Evolutionary conservation across 441 rosid species (phyloP).

Genomic region (Eutrema salsugineum): DNA sequence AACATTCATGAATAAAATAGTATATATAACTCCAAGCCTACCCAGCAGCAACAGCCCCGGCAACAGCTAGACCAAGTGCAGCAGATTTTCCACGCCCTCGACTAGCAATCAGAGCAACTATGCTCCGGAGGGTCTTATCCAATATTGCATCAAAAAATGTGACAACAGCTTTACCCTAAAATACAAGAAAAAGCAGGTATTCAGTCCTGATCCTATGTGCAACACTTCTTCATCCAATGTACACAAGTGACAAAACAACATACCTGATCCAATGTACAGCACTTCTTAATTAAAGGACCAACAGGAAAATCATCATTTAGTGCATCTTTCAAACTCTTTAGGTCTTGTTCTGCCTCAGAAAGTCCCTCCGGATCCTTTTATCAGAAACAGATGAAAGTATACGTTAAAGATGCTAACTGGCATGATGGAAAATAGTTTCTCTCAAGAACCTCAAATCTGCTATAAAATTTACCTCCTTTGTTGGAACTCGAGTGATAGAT

Average conservation of each 20-base stretch:
- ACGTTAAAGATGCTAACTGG: not conserved
- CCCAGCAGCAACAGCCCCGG: slow-evolving; percentile 98
- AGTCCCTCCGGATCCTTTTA: slow-evolving; percentile 82
- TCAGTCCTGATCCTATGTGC: slow-evolving; percentile 56
- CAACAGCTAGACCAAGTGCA: slow-evolving; percentile 89
- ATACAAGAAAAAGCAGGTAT: slow-evolving; percentile 5
- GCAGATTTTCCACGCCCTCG: slow-evolving; percentile 99
- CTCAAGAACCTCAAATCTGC: slow-evolving; percentile 8
- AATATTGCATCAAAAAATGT: slow-evolving; percentile 91
- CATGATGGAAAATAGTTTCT: slow-evolving; percentile 1
- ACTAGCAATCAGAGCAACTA: slow-evolving; percentile 87
- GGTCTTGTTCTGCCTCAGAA: slow-evolving; percentile 74
- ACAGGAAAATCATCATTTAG: slow-evolving; percentile 81
- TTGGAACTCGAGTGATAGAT: slow-evolving; percentile 60
- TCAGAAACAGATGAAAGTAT: slow-evolving; percentile 16
- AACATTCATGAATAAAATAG: not conserved
- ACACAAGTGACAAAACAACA: slow-evolving; percentile 15
- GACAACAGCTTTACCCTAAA: slow-evolving; percentile 88
- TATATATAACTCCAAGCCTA: slow-evolving; percentile 32
- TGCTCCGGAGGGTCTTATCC: slow-evolving; percentile 81
- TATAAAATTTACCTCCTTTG: slow-evolving; percentile 58
- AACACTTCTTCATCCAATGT: slow-evolving; percentile 49
- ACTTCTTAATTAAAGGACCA: slow-evolving; percentile 86
- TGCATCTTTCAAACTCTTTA: slow-evolving; percentile 83
- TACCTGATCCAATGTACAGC: slow-evolving; percentile 98